Base-by-base conservation (phyloP, 139 green algal genomes). In the Tetradesmus lagerheimii region DNA sequence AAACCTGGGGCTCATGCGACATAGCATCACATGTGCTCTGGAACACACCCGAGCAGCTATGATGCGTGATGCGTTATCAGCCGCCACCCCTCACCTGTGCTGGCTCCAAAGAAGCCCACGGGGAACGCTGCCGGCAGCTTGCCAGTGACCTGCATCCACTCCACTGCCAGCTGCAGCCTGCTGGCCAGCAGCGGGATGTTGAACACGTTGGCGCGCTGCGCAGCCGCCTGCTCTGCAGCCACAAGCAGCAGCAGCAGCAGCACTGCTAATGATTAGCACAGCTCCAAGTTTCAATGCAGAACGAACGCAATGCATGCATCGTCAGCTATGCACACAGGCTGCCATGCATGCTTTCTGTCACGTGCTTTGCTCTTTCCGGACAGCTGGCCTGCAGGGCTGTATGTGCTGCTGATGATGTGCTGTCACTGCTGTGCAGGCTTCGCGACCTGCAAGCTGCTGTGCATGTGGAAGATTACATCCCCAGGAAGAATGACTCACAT, bases 121-220 rank as follows among this genome's bases (percentile, higher is more conserved):
- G 87, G 76, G n/a, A 90, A 85, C 31, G 62, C n/a, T 74, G n/a
- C 15, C 23, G 45, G n/a, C 45, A 82, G 38, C 43, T 80, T 75
- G 38, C 20, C 29, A 0, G 6, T 75, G 38, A 43, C 78, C 9
- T 66, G 23, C 38, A 84, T 25, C 53, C 81, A 83, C 27, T 76
- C 67, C 23, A 83, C 47, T n/a, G 64, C 89, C 41, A 66, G 43
- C 71, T 84, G 92, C 41, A 62, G 88, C 81, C 77, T 83, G 81
- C 92, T 95, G 76, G 92, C 89, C 1, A 95, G 94, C 89, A 91
- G 94, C 3, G 95, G 97, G 85, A 98, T 99, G 97, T 99, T 95
- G 4, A 94, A 95, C 25, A 99, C 97, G 2, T 91, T 86, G 4
- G 97, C 97, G 79, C 98, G 98, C 90, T 98, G 97, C 89, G 96